Evolutionary conservation across 2,329 filamentous ascomycete genomes (phyloP), one percentile per base, ranked within the genome.

Genomic region (Fusarium armeniacum): DNA sequence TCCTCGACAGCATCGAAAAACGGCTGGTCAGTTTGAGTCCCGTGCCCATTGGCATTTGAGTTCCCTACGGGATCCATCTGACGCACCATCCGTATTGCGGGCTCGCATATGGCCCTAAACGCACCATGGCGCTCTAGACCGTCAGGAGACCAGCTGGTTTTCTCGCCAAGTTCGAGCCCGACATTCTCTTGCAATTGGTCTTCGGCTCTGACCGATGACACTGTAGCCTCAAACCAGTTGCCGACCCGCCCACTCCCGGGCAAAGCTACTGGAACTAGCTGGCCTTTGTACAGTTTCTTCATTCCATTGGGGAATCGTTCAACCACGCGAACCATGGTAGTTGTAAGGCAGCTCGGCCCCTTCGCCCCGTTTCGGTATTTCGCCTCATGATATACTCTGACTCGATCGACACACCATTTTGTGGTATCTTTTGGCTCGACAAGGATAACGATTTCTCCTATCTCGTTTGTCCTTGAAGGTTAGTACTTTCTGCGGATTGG

Each of bases 1-100:
- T 63, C 60, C 38, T 51, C 26, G 15, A 65, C 43, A 11, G 45
- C 50, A 26, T 68, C 61, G 22, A 64, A 58, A 16, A 41, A 43
- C 5, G 50, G 55, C 46, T 47, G 52, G 30, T 55, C 49, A 41
- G 62, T 56, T 24, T 55, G 47, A 16, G 60, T 52, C 1, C 62
- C 61, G 41, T 73, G 63, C 1, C 62, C 68, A 28, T 78, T 77
- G 35, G 73, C 56, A 36, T 79, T 80, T 3, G 61, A 67, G 6
- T 46, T 35, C 1, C 79, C 79, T 15, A 80, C 65, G 1, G 60
- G 40, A 54, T 80, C 78, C 76, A 80, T 78, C n/a, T 71, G 62
- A 1, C 65, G 55, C 13, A 80, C 60, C 74, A 80, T 78, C 4
- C 58, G 65, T 8, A 80, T 36, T 0, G 75, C 76, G 4, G 76